Conservation (phyloP, 169 alveolate species). For the Neospora caninum region DNA sequence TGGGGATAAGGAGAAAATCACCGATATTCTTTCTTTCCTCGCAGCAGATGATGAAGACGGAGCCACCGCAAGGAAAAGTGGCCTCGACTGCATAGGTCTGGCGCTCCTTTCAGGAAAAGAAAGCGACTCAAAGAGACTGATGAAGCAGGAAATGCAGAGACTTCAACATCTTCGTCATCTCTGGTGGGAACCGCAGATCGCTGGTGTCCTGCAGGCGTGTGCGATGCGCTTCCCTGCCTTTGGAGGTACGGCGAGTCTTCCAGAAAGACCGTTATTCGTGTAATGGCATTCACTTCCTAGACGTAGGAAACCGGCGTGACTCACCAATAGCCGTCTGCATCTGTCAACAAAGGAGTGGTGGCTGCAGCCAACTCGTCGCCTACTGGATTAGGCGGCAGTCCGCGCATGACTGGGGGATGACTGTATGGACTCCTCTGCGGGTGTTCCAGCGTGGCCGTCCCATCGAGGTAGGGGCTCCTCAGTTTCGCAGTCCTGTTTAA, state of each 20-base stretch:
- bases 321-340: no score
- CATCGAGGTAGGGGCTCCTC: no score
- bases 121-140: neutral
- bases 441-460: no score
- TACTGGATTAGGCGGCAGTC: no score
- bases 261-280: neutral
- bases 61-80: neutral
- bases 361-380: no score
- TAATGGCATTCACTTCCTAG: neutral
- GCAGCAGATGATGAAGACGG: neutral
- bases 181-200: constrained; percentile 42
- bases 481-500: no score
- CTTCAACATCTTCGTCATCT: neutral
- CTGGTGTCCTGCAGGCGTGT: neutral
- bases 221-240: constrained; percentile 33
- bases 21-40: neutral
- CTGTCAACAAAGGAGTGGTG: no score
- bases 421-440: no score
- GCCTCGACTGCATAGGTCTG: neutral
- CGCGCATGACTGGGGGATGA: no score
- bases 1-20: neutral
- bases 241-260: neutral
- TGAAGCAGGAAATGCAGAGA: neutral
- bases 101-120: neutral
- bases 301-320: no score